Conservation (phyloP, 148 eudicot species). For the Rhododendron ovatum region DNA sequence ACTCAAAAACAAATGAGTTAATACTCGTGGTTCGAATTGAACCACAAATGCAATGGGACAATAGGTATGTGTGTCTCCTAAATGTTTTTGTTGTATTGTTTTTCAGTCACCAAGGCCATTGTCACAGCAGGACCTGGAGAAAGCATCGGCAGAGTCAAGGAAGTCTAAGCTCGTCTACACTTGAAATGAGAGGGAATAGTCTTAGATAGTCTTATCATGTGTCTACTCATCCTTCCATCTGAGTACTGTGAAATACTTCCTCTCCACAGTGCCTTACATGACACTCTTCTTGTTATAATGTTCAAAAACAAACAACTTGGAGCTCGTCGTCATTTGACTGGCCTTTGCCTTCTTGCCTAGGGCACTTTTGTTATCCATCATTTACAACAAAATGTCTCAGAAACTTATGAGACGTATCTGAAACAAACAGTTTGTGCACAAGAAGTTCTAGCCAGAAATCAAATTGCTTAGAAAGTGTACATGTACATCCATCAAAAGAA, state of each 20-base stretch:
- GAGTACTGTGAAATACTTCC: not conserved
- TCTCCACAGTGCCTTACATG: not conserved
- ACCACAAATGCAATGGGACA: not conserved
- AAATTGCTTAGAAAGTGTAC: not conserved
- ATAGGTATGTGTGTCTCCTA: not conserved
- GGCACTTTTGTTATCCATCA: not conserved
- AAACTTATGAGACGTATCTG: not conserved
- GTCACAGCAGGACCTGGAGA: conserved; percentile 13
- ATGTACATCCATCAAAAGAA: not conserved
- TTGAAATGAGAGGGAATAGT: not conserved
- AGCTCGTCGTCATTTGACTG: not conserved
- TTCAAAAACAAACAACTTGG: not conserved
- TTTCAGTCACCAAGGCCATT: conserved; percentile 9
- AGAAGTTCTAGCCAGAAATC: not conserved
- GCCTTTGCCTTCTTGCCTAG: not conserved
- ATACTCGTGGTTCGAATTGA: too few relatives aligned
- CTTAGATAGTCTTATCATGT: not conserved
- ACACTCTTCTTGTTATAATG: not conserved
- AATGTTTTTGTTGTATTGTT: not conserved
- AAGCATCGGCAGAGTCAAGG: not conserved
- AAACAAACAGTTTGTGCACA: not conserved
- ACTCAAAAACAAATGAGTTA: not conserved
- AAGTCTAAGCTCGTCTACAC: not conserved
- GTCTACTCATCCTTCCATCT: not conserved
- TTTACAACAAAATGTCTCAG: not conserved